Evolutionary conservation across 495 filamentous ascomycete genomes (phyloP).

Genomic region (Thozetella sp.): DNA sequence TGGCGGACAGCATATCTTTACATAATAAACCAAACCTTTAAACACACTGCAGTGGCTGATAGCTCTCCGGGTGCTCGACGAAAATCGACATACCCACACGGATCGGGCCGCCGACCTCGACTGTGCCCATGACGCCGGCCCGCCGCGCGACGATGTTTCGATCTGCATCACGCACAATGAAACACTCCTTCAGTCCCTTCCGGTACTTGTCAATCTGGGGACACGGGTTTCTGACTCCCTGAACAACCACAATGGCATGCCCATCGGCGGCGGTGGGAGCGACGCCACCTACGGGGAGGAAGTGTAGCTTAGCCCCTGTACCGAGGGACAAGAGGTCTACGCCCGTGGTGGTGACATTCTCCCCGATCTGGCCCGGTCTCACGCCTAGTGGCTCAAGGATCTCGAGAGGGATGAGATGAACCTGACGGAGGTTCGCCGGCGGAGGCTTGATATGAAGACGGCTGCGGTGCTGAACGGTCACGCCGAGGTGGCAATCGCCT

Average conservation of each 20-base stretch:
- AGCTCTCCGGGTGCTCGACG: slow-evolving; percentile 1
- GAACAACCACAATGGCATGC: slow-evolving; percentile 9
- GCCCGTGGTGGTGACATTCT: slow-evolving; percentile 12
- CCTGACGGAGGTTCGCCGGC: slow-evolving; percentile 14
- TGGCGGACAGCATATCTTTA: too few species aligned
- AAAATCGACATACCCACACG: slow-evolving; percentile 7
- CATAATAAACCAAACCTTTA: not conserved
- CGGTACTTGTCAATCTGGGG: slow-evolving; percentile 15
- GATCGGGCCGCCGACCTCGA: slow-evolving; percentile 7
- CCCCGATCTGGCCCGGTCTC: slow-evolving; percentile 8
- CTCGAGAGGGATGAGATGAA: slow-evolving; percentile 12
- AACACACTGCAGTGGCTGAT: slow-evolving; percentile 1
- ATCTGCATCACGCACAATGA: slow-evolving; percentile 7
- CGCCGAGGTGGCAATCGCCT: slow-evolving; percentile 14
- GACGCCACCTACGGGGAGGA: slow-evolving; percentile 2
- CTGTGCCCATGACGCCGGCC: slow-evolving; percentile 12
- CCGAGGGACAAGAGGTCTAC: slow-evolving; percentile 9
- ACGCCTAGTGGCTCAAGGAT: slow-evolving; percentile 6
- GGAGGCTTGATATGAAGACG: slow-evolving; percentile 8
- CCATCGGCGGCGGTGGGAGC: not conserved
- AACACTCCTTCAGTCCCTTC: slow-evolving; percentile 9
- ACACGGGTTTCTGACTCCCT: slow-evolving; percentile 14
- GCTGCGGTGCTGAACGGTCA: slow-evolving; percentile 10
- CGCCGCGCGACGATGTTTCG: slow-evolving; percentile 7
- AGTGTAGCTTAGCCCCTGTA: slow-evolving; percentile 9